Conservation (phyloP, 495 filamentous ascomycete genomes). For the Aspergillus affinis region DNA sequence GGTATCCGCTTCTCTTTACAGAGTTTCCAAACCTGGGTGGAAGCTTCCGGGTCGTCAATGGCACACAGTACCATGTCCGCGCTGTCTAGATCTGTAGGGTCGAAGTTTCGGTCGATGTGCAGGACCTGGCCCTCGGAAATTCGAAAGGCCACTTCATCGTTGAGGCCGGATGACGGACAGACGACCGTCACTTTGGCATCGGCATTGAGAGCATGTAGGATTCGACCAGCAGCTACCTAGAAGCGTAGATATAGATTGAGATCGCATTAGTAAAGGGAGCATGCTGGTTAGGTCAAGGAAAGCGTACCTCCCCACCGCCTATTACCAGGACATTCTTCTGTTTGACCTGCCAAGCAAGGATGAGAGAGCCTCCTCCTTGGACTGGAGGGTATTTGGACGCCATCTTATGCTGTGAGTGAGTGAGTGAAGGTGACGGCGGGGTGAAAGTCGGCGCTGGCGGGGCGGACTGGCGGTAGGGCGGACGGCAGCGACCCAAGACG, state of each 20-base stretch:
- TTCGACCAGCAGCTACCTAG: slow-evolving; percentile 93
- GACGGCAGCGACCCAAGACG: slow-evolving; percentile 1
- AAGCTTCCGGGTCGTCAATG: slow-evolving; percentile 87
- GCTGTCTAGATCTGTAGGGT: slow-evolving; percentile 73
- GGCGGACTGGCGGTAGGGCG: not conserved
- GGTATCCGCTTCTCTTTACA: slow-evolving; percentile 83
- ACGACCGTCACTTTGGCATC: slow-evolving; percentile 88
- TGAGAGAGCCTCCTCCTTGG: slow-evolving; percentile 86
- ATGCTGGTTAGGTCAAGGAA: slow-evolving; percentile 1
- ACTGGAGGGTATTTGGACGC: slow-evolving; percentile 68
- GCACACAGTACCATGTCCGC: slow-evolving; percentile 88
- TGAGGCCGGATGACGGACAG: slow-evolving; percentile 74
- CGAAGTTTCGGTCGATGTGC: slow-evolving; percentile 79
- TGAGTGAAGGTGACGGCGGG: no score
- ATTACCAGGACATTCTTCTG: slow-evolving; percentile 82
- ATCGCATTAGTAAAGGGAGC: slow-evolving; percentile 12
- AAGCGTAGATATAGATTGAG: slow-evolving; percentile 11
- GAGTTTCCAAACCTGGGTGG: slow-evolving; percentile 82
- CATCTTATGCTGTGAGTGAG: slow-evolving; percentile 40
- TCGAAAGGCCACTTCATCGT: slow-evolving; percentile 82
- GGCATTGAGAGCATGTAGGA: slow-evolving; percentile 88
- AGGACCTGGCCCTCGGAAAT: slow-evolving; percentile 69
- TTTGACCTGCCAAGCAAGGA: slow-evolving; percentile 91
- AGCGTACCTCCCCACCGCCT: slow-evolving; percentile 84
- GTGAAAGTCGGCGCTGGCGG: no score